phyloP scores from a whole-genome alignment of 371 early-diverging fungal genomes.

The Neoconidiobolus thromboides region DNA sequence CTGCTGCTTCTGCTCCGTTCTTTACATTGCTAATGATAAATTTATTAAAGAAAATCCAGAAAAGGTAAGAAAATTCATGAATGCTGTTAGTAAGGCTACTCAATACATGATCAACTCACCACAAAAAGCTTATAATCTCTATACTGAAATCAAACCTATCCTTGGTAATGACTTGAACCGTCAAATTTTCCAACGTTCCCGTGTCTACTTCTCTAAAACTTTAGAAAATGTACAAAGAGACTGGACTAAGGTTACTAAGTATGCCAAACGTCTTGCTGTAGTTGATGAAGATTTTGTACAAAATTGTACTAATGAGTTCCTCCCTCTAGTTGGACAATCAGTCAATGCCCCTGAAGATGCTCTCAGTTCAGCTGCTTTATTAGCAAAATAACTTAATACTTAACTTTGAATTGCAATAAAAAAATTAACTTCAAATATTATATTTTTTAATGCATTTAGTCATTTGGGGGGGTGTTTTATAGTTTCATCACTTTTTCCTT shows the following conservation, averaged over 20 bases:
- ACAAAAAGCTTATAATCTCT: constrained; percentile 24
- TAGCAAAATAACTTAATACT: no score
- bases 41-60: constrained; percentile 34
- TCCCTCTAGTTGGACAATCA: constrained; percentile 6
- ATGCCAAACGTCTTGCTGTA: constrained; percentile 34
- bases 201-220: constrained; percentile 36
- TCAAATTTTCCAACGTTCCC: constrained; percentile 39
- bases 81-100: constrained; percentile 28
- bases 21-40: constrained; percentile 40
- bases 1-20: constrained; percentile 45
- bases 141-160: constrained; percentile 35
- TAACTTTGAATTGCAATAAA: no score
- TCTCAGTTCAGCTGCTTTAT: no score
- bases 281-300: constrained; percentile 29
- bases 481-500: no score
- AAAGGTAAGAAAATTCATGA: constrained; percentile 30
- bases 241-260: constrained; percentile 47
- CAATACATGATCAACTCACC: constrained; percentile 32
- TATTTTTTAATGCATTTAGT: no score
- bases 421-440: no score
- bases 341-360: background rate
- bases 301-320: constrained; percentile 38
- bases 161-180: constrained; percentile 29
- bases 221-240: constrained; percentile 40
- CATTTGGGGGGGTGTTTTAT: no score